Percentiles rank a stretch among this genome's conserved stretches.
phyloP scores from a whole-genome alignment of 441 rosid genomes.

The Pelargonium myrrhifolium region DNA sequence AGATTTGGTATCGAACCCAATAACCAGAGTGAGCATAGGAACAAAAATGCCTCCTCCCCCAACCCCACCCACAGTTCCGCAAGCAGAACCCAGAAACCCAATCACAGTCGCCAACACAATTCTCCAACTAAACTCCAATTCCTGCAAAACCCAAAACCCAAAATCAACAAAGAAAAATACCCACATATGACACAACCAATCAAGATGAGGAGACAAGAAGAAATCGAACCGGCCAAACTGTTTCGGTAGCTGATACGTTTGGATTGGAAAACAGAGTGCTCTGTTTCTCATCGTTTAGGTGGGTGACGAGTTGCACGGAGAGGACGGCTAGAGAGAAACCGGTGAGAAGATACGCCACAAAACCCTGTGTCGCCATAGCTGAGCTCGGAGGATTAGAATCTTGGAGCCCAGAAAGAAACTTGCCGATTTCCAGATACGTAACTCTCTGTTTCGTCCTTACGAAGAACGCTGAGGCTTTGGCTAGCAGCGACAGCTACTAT shows the following conservation, averaged over 20 bases:
- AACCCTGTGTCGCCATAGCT: background rate
- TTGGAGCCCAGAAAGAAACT: background rate
- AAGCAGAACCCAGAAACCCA: slow-evolving; percentile 39
- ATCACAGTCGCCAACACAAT: slow-evolving; percentile 26
- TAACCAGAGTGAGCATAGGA: slow-evolving; percentile 34
- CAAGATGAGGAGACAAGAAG: background rate
- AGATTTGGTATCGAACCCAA: slow-evolving; percentile 36
- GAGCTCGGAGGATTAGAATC: background rate
- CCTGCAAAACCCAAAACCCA: slow-evolving; percentile 10
- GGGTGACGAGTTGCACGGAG: background rate
- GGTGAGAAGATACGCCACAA: background rate
- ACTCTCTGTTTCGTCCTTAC: background rate
- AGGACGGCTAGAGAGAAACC: background rate
- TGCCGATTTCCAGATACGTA: background rate
- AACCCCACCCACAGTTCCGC: slow-evolving; percentile 39
- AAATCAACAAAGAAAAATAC: background rate
- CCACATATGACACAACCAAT: background rate
- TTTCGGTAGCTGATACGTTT: background rate
- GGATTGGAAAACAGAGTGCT: background rate
- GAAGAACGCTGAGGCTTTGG: too few relatives aligned
- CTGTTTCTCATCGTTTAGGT: background rate
- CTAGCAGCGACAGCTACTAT: too few relatives aligned
- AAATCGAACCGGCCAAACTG: background rate
- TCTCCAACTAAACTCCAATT: slow-evolving; percentile 33
- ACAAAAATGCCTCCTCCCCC: slow-evolving; percentile 42